Evolutionary conservation across 164 flowering plant species (phyloP), one percentile per base, ranked within the genome.

Genomic region (Aristolochia californica): DNA sequence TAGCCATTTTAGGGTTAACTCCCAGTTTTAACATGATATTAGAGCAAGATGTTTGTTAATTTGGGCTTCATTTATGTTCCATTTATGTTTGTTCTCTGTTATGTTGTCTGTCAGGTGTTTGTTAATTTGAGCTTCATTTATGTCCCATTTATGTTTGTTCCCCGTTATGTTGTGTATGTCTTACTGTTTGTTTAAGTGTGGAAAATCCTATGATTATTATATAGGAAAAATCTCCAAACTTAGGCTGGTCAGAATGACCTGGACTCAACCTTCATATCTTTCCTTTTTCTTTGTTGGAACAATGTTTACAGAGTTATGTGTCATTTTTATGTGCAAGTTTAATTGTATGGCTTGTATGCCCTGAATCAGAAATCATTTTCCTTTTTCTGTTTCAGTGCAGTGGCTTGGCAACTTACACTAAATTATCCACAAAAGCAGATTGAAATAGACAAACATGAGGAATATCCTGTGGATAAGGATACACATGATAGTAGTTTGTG

Each of bases 401-500:
- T 76, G 71, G 94, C 91, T 54, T 87, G 96, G 96, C 95, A 93
- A 66, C 72, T 93, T 43, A 75, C 79, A 43, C 84, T 93, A 58
- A 75, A 58, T 63, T 74, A 30, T 17, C 83, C 83, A 48, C 61
- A 67, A 43, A 69, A 71, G 43, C 70, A 64, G 62, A 73, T 60
- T 60, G 74, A 68, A 59, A 40, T 54, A 54, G 72, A 45, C 61
- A 68, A 52, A n/a, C 58, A 55, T 23, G 53, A 47, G 34, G 77
- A 56, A 11, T 55, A 55, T 49, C 34, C 51, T 40, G 59, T 55
- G 61, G 70, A 76, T 58, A 66, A 59, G 18, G 63, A 58, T 49
- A 40, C 45, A n/a, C 43, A 56, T 8, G 73, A 80, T 26, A 83
- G 72, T 49, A 81, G 81, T 48, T 63, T 93, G 26, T 80, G 81